Evolutionary conservation across 768 basidiomycete species (phyloP), one percentile per base, ranked within the genome.

Genomic region (Chalciporus sphaerocephalus): DNA sequence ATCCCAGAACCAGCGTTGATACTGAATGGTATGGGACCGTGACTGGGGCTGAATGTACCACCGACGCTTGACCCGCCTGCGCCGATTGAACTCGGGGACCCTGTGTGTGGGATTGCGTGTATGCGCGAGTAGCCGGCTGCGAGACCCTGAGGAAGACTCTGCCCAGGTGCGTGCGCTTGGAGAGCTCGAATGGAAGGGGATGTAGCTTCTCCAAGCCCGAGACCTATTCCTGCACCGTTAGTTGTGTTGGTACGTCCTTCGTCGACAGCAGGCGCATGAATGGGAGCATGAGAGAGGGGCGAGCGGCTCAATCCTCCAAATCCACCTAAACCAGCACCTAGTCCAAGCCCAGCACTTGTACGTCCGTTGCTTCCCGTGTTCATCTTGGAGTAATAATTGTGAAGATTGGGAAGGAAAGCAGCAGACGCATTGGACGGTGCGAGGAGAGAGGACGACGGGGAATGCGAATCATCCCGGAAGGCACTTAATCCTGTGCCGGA

Each of bases 61-160:
- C 61, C 61, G 18, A 53, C 52, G 41, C 58, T 63, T 28, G 59
- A 62, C 0, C 60, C 54, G 3, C n/a, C n/a, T n/a, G n/a, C n/a
- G n/a, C 62, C 56, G 15, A 62, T 24, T 4, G 64, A 65, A 28
- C 58, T 40, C 17, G 74, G 74, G 0, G 71, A 74, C 17, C 69
- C 66, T 1, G 61, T 38, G n/a, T 58, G 62, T 0, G 78, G 75
- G 21, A 75, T 69, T 1, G 92, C 85, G 55, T 97, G 93, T 46
- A 97, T 85, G 47, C 92, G 76, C 22, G 89, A 92, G 60, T 92
- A 84, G 0, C 92, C 93, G 0, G 90, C 90, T 0, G 92, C 93
- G 22, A 97, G 77, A 25, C 93, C 93, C 45, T 94, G 92, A 1
- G 94, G 92, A 11, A 95, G 73, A 65, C 83, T 86, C 67, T 93